phyloP scores from a whole-genome alignment of 345 rosid genomes.

The Murraya paniculata region DNA sequence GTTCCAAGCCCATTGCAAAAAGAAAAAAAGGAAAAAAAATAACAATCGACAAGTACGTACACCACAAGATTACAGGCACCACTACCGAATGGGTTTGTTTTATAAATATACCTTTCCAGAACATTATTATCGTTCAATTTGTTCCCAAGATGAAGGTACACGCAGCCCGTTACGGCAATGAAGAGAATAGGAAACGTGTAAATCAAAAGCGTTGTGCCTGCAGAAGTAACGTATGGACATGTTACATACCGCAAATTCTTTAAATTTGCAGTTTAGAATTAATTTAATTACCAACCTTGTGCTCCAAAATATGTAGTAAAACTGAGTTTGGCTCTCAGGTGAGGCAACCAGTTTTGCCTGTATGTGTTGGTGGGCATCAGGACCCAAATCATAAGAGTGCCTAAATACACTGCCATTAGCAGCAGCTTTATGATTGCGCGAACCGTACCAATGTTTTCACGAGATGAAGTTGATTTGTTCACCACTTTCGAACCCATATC shows the following conservation, averaged over 20 bases:
- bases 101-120: constrained; percentile 21
- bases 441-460: background rate
- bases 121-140: constrained; percentile 9
- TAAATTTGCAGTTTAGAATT: background rate
- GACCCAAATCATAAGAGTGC: constrained; percentile 62
- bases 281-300: constrained; percentile 39
- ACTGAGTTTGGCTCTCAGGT: constrained; percentile 31
- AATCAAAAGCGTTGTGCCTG: constrained; percentile 50
- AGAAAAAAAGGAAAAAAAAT: background rate
- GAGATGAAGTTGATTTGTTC: background rate
- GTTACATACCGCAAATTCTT: background rate
- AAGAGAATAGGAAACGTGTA: constrained; percentile 60
- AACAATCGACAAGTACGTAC: background rate
- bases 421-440: constrained; percentile 41
- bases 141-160: constrained; percentile 56
- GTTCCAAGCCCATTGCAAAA: background rate
- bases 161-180: constrained; percentile 51
- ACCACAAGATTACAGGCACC: too few species aligned
- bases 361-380: constrained; percentile 62
- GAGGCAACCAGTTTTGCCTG: constrained; percentile 35
- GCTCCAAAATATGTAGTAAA: constrained; percentile 51
- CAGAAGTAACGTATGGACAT: background rate
- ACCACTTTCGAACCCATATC: constrained; percentile 4
- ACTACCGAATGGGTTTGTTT: background rate
- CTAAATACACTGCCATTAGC: constrained; percentile 34